Conservation (phyloP, 169 alveolate genomes). For the Plasmodium fragile region DNA sequence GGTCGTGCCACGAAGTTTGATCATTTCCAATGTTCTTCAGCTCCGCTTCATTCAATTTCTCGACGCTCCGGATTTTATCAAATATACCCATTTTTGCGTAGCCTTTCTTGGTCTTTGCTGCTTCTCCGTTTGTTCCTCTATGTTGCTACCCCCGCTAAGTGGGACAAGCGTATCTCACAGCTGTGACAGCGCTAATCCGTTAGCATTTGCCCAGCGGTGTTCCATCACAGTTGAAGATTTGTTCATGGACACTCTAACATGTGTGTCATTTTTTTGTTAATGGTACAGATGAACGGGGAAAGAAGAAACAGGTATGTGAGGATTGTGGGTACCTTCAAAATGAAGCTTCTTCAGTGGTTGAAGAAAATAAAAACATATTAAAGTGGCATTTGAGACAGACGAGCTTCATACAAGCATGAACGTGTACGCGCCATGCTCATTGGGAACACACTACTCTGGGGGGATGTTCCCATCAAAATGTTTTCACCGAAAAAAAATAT, state of each 20-base stretch:
- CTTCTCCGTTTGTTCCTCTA: background rate
- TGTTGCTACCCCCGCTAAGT: background rate
- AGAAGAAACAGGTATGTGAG: background rate
- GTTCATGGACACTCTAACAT: background rate
- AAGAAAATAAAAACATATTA: background rate
- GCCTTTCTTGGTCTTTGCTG: background rate
- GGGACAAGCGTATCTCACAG: background rate
- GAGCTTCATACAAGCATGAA: background rate
- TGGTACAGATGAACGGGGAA: background rate
- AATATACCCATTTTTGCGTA: conserved; percentile 43
- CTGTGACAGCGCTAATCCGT: background rate
- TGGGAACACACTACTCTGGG: background rate
- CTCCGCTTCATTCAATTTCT: conserved; percentile 84
- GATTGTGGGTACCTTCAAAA: background rate
- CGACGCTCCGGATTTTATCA: conserved; percentile 61
- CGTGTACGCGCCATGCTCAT: background rate
- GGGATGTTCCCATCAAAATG: background rate
- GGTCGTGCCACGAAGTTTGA: conserved; percentile 88
- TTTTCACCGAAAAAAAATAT: background rate
- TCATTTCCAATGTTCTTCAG: conserved; percentile 82
- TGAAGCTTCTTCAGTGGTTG: background rate
- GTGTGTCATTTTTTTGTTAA: background rate
- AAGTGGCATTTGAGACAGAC: background rate
- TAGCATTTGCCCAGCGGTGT: background rate
- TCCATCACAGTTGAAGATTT: background rate